phyloP scores from a whole-genome alignment of 2,329 filamentous ascomycete genomes.

The Seiridium unicorne region DNA sequence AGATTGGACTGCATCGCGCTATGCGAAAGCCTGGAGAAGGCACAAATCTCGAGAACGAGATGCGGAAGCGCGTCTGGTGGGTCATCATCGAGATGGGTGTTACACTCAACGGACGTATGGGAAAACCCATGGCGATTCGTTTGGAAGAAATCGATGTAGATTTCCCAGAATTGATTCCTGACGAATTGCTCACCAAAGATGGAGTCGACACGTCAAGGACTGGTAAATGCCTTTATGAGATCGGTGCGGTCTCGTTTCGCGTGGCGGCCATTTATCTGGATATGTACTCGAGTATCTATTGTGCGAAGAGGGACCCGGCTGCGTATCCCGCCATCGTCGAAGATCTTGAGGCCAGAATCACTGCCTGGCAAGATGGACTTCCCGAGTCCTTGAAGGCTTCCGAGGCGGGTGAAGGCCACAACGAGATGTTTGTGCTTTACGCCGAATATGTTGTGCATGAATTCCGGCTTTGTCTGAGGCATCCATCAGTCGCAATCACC shows the following conservation, averaged over 20 bases:
- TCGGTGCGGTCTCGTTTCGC: conserved; percentile 65
- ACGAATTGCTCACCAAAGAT: conserved; percentile 66
- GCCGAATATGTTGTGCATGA: conserved; percentile 54
- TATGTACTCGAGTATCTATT: conserved; percentile 75
- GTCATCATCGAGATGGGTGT: conserved; percentile 64
- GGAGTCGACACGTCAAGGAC: conserved; percentile 55
- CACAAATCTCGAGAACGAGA: conserved; percentile 65
- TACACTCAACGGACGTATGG: conserved; percentile 72
- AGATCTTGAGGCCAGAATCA: conserved; percentile 63
- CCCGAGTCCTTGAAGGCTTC: conserved; percentile 58
- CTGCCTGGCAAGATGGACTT: conserved; percentile 61
- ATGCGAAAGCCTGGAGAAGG: conserved; percentile 46
- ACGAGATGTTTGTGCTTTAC: conserved; percentile 49
- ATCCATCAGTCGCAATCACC: conserved; percentile 59
- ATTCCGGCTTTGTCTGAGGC: conserved; percentile 58
- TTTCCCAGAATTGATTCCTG: conserved; percentile 68
- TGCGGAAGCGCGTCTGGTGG: conserved; percentile 80
- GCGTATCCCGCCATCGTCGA: conserved; percentile 64
- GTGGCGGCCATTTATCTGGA: conserved; percentile 68
- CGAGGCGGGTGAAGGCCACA: conserved; percentile 36
- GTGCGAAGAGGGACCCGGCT: conserved; percentile 60
- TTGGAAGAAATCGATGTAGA: conserved; percentile 77
- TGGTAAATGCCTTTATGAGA: conserved; percentile 64
- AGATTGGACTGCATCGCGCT: conserved; percentile 74
- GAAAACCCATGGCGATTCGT: conserved; percentile 72